phyloP scores from a whole-genome alignment of 345 rosid genomes.

The Stellera chamaejasme region DNA sequence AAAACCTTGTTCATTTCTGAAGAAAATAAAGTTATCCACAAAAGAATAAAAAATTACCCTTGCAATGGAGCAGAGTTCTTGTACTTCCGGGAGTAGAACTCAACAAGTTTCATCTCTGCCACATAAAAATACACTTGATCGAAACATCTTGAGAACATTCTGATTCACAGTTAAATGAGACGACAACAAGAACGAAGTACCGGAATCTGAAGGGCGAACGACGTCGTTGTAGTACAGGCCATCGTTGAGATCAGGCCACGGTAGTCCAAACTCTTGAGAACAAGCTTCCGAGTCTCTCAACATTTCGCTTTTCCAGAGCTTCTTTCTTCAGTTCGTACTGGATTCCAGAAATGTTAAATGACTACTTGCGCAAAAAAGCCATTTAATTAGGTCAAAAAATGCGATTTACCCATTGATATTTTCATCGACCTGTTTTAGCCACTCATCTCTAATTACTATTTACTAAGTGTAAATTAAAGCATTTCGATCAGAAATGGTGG shows the following conservation, averaged over 20 bases:
- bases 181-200: constrained; percentile 17
- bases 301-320: background rate
- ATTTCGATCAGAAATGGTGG: no score
- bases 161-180: background rate
- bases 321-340: background rate
- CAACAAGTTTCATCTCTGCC: constrained; percentile 39
- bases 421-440: no score
- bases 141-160: background rate
- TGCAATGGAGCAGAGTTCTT: constrained; percentile 69
- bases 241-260: constrained; percentile 78
- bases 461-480: no score
- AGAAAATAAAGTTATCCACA: background rate
- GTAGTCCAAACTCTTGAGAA: constrained; percentile 37
- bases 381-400: no score
- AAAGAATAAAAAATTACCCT: constrained; percentile 38
- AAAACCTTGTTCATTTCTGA: background rate
- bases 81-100: constrained; percentile 61
- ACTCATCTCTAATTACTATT: no score
- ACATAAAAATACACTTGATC: background rate
- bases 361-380: no score
- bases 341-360: background rate
- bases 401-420: no score
- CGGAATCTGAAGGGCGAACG: constrained; percentile 45
- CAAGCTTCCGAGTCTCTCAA: constrained; percentile 5
- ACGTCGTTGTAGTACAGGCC: constrained; percentile 61